These are phyloP conservation scores for Eucalyptus fibrosa DNA, from an alignment of 345 rosid species.

Conservation along the genomic window DNA sequence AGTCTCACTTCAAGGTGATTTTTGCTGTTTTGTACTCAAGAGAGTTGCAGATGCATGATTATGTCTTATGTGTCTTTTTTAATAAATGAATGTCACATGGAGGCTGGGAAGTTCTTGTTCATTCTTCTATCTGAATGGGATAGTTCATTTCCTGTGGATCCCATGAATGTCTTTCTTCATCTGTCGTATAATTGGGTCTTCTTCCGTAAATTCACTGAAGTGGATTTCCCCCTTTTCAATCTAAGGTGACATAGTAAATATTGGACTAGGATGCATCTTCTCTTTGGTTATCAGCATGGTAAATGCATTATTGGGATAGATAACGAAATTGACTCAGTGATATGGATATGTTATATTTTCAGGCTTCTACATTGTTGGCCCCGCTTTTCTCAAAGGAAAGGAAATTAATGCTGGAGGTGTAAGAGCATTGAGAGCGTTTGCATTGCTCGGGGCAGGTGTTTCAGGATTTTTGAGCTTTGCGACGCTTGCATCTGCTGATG, in stretches of 20 bases:
- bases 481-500: conserved; percentile 84
- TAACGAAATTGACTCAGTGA: not conserved
- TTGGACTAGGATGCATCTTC: not conserved
- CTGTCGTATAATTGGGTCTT: not conserved
- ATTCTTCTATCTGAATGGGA: not conserved
- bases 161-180: not conserved
- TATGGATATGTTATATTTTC: not conserved
- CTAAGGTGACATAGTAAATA: not conserved
- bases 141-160: not conserved
- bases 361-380: conserved; percentile 36
- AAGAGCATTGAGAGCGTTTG: conserved; percentile 49
- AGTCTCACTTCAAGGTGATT: conserved; percentile 42
- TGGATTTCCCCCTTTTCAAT: not conserved
- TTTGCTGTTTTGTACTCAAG: not conserved
- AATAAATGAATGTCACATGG: not conserved
- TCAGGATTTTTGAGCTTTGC: conserved; percentile 75
- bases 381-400: conserved; percentile 46
- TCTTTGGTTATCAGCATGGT: not conserved
- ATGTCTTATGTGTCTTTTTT: not conserved
- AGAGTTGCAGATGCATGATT: not conserved
- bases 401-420: conserved; percentile 46
- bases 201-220: not conserved
- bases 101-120: not conserved
- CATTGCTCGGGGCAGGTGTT: conserved; percentile 80
- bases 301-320: not conserved